Evolutionary conservation across 495 filamentous ascomycete genomes (phyloP).

Genomic region (Talaromyces thailandensis): DNA sequence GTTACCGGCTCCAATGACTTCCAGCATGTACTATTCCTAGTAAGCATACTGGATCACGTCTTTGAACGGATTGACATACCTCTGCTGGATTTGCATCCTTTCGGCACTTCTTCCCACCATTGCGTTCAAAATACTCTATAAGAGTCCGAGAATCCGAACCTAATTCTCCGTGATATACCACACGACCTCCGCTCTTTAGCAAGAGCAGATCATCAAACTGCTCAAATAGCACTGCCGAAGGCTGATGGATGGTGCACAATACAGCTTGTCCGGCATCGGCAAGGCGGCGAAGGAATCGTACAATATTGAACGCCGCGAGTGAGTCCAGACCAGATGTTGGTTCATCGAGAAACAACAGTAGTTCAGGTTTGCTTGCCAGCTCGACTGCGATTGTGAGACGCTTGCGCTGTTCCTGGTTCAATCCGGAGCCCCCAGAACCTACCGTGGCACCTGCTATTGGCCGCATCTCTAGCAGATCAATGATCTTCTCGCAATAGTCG

Average conservation of each 20-base stretch:
- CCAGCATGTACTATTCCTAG: slow-evolving; percentile 48
- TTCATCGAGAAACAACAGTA: slow-evolving; percentile 69
- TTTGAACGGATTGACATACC: slow-evolving; percentile 13
- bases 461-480: slow-evolving; percentile 52
- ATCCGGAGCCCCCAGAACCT: slow-evolving; percentile 40
- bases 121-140: slow-evolving; percentile 55
- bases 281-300: slow-evolving; percentile 55
- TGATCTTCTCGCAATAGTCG: slow-evolving; percentile 51
- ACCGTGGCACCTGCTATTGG: slow-evolving; percentile 47
- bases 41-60: neutral
- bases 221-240: slow-evolving; percentile 62
- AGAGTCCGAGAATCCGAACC: slow-evolving; percentile 44
- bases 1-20: slow-evolving; percentile 56
- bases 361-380: slow-evolving; percentile 54
- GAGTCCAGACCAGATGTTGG: slow-evolving; percentile 69
- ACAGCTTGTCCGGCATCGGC: slow-evolving; percentile 64
- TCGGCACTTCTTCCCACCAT: slow-evolving; percentile 51
- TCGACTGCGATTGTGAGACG: slow-evolving; percentile 62
- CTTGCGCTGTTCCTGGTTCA: slow-evolving; percentile 56
- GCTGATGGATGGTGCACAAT: slow-evolving; percentile 75
- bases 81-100: slow-evolving; percentile 54
- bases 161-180: slow-evolving; percentile 62
- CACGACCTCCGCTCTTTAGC: slow-evolving; percentile 59
- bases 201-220: slow-evolving; percentile 66
- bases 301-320: slow-evolving; percentile 55